Conservation (phyloP, 805 yeast species). For the Schwanniomyces occidentalis region DNA sequence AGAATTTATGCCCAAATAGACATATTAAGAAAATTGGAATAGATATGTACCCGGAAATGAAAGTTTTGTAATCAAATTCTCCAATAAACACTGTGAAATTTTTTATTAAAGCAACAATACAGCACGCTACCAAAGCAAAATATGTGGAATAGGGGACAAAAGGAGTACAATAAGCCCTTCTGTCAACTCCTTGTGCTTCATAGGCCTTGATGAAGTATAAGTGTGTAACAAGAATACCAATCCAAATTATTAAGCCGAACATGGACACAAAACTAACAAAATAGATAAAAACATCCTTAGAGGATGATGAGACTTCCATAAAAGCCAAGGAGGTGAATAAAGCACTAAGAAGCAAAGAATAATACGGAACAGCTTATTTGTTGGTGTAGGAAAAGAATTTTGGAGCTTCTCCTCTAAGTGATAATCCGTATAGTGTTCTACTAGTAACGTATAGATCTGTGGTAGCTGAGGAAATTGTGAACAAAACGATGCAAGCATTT, state of each 20-base stretch:
- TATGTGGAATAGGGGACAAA: constrained; percentile 34
- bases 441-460: constrained; percentile 18
- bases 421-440: constrained; percentile 17
- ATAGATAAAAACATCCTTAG: constrained; percentile 36
- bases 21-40: not conserved
- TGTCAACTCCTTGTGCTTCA: constrained; percentile 31
- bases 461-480: constrained; percentile 51
- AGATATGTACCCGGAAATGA: constrained; percentile 47
- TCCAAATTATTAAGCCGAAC: constrained; percentile 40
- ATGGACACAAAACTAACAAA: constrained; percentile 45
- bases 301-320: constrained; percentile 17
- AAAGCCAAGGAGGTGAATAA: constrained; percentile 22
- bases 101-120: constrained; percentile 39
- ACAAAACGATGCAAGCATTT: constrained; percentile 68
- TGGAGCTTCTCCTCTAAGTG: constrained; percentile 17
- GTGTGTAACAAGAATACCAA: constrained; percentile 39
- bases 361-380: constrained; percentile 64
- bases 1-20: not conserved
- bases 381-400: constrained; percentile 53
- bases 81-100: constrained; percentile 33
- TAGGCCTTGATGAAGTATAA: constrained; percentile 37
- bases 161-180: constrained; percentile 33
- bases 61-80: constrained; percentile 65
- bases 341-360: constrained; percentile 41
- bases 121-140: constrained; percentile 23